Evolutionary conservation across 2,329 filamentous ascomycete genomes (phyloP).

Genomic region (Lachnellula hyalina): DNA sequence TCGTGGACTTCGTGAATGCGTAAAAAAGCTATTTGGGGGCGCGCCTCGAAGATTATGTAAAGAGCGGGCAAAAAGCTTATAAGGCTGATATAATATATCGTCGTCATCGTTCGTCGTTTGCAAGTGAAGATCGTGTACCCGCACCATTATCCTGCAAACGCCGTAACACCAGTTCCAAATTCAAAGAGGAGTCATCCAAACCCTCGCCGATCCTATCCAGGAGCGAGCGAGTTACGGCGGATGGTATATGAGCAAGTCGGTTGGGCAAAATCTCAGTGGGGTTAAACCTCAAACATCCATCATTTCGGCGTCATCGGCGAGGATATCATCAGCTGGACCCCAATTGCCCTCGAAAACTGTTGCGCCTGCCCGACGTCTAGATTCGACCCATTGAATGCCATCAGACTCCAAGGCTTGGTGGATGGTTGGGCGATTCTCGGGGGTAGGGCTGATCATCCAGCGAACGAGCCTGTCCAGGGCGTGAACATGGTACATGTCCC

Average conservation of each 20-base stretch:
- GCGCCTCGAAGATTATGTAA: slow-evolving; percentile 20
- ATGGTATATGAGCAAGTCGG: slow-evolving; percentile 12
- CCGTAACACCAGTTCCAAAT: slow-evolving; percentile 19
- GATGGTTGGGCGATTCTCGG: slow-evolving; percentile 66
- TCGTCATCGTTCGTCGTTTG: slow-evolving; percentile 12
- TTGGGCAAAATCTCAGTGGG: slow-evolving; percentile 14
- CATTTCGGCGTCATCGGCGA: slow-evolving; percentile 34
- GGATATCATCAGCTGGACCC: slow-evolving; percentile 64
- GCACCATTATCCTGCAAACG: slow-evolving; percentile 22
- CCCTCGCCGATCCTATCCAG: slow-evolving; percentile 28
- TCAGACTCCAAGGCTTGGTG: slow-evolving; percentile 67
- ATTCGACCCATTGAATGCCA: slow-evolving; percentile 74
- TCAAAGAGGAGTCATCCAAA: slow-evolving; percentile 26
- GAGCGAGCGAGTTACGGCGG: slow-evolving; percentile 20
- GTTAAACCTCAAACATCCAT: slow-evolving; percentile 32
- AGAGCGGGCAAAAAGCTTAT: slow-evolving; percentile 20
- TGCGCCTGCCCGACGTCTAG: slow-evolving; percentile 76
- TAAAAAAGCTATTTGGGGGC: slow-evolving; percentile 16
- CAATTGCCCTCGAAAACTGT: slow-evolving; percentile 95
- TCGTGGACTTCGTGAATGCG: slow-evolving; percentile 28
- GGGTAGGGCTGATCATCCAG: slow-evolving; percentile 80
- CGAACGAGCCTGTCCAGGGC: slow-evolving; percentile 80
- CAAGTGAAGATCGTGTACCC: slow-evolving; percentile 1
- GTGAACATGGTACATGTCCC: slow-evolving; percentile 63
- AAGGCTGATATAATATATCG: slow-evolving; percentile 16